Conservation (phyloP, 2,329 filamentous ascomycete species). For the Neofusicoccum parvum region DNA sequence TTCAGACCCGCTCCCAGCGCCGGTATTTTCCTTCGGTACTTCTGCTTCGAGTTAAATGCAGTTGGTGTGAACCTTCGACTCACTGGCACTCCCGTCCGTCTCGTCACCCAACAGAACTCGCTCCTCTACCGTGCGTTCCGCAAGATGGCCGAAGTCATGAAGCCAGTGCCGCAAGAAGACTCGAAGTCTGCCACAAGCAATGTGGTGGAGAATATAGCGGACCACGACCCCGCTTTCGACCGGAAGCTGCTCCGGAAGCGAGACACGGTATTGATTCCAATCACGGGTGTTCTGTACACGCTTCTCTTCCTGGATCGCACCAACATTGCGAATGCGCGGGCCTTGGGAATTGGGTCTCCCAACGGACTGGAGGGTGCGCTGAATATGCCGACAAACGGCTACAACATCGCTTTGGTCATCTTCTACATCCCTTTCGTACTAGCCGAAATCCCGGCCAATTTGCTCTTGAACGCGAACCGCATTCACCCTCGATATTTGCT, state of each 20-base stretch:
- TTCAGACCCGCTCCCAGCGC: background rate
- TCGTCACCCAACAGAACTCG: too few species aligned
- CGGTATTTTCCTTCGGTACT: background rate
- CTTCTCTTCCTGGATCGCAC: constrained; percentile 32
- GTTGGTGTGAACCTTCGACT: background rate
- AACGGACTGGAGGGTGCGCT: constrained; percentile 55
- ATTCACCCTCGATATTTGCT: constrained; percentile 76
- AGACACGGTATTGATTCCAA: constrained; percentile 31
- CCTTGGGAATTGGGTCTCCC: constrained; percentile 44
- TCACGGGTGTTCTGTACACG: constrained; percentile 32
- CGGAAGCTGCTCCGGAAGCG: constrained; percentile 46
- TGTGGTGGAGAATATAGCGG: background rate
- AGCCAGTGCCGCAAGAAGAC: constrained; percentile 1
- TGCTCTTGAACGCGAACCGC: constrained; percentile 67
- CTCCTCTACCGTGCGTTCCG: too few species aligned
- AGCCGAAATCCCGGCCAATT: constrained; percentile 75
- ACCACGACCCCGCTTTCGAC: constrained; percentile 2
- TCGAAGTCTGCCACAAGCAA: background rate
- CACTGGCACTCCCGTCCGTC: background rate
- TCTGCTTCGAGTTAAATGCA: background rate
- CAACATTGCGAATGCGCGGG: constrained; percentile 50
- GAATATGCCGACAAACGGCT: constrained; percentile 63
- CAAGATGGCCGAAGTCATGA: background rate
- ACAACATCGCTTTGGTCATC: constrained; percentile 75
- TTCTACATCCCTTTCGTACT: constrained; percentile 85